A percentile compares a stretch with the other conserved stretches of the same genome.
Evolutionary conservation across 2,329 filamentous ascomycete species (phyloP).

Genomic region (Metarhizium album): DNA sequence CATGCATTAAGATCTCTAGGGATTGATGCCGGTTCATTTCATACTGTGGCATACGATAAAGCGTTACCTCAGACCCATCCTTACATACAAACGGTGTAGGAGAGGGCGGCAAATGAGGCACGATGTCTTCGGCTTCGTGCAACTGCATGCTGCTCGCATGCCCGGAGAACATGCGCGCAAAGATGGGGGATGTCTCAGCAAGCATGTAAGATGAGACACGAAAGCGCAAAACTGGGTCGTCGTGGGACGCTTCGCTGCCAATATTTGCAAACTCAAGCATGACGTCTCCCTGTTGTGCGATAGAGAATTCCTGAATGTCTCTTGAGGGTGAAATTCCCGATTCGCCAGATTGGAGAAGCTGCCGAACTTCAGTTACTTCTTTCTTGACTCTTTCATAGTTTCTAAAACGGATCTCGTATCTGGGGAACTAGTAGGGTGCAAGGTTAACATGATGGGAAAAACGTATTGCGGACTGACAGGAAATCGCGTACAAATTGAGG

Average conservation of each 20-base stretch:
- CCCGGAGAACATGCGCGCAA: conserved; percentile 34
- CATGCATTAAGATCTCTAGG: conserved; percentile 37
- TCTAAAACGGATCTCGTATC: conserved; percentile 36
- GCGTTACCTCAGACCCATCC: conserved; percentile 32
- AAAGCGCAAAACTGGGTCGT: conserved; percentile 34
- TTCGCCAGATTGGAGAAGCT: conserved; percentile 29
- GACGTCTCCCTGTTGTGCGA: conserved; percentile 35
- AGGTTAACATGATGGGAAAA: background rate
- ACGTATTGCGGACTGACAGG: background rate
- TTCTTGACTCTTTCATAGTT: conserved; percentile 34
- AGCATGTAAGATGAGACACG: conserved; percentile 40
- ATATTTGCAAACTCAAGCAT: conserved; percentile 42
- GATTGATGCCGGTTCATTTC: conserved; percentile 31
- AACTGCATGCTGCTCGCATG: conserved; percentile 18
- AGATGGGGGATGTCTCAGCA: conserved; percentile 40
- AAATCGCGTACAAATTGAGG: conserved; percentile 27
- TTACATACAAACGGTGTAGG: conserved; percentile 27
- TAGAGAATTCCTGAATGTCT: conserved; percentile 29
- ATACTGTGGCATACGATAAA: conserved; percentile 43
- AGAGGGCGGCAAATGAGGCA: conserved; percentile 23
- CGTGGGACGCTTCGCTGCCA: conserved; percentile 17
- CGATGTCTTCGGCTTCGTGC: conserved; percentile 27
- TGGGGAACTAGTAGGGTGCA: conserved; percentile 22
- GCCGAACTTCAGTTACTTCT: conserved; percentile 28
- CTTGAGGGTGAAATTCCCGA: conserved; percentile 29